A percentile compares a stretch with the other conserved stretches of the same genome.
These are phyloP conservation scores for Tetracladium marchalianum DNA, from an alignment of 495 filamentous ascomycete species.

Conservation along the genomic window DNA sequence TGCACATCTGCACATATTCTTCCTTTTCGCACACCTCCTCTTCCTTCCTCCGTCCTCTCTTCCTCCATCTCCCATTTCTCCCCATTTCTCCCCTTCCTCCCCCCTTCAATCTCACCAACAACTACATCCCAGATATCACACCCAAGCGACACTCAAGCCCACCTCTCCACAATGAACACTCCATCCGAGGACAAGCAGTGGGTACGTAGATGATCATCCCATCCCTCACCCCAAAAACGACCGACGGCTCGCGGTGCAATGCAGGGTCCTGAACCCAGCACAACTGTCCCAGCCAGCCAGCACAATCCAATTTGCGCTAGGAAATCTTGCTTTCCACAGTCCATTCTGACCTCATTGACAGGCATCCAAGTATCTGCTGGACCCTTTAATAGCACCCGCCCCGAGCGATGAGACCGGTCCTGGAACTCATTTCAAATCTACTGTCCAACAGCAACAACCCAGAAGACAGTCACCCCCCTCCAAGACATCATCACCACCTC, in stretches of 20 bases:
- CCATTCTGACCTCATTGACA: constrained; percentile 16
- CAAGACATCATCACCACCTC: constrained; percentile 3
- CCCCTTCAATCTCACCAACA: background rate
- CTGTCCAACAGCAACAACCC: constrained; percentile 15
- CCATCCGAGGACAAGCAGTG: constrained; percentile 27
- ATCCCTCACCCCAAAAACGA: background rate
- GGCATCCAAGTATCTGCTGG: constrained; percentile 47
- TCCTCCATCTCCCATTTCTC: background rate
- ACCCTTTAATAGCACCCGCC: constrained; percentile 44
- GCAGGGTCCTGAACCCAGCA: constrained; percentile 3
- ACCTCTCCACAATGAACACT: constrained; percentile 20
- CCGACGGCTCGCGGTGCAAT: constrained; percentile 2
- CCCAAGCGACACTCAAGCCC: too few relatives aligned
- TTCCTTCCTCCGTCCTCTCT: background rate
- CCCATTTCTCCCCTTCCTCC: too few relatives aligned
- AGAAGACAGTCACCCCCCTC: constrained; percentile 4
- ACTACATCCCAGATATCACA: background rate
- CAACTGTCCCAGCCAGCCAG: constrained; percentile 1
- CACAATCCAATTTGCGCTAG: too few relatives aligned
- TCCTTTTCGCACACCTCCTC: background rate
- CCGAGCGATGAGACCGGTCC: constrained; percentile 44
- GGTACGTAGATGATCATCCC: constrained; percentile 16
- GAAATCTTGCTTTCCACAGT: background rate
- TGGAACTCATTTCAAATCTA: constrained; percentile 33
- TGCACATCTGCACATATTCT: background rate